phyloP scores from a whole-genome alignment of 129 eudicot species.

The Centaurea solstitialis region DNA sequence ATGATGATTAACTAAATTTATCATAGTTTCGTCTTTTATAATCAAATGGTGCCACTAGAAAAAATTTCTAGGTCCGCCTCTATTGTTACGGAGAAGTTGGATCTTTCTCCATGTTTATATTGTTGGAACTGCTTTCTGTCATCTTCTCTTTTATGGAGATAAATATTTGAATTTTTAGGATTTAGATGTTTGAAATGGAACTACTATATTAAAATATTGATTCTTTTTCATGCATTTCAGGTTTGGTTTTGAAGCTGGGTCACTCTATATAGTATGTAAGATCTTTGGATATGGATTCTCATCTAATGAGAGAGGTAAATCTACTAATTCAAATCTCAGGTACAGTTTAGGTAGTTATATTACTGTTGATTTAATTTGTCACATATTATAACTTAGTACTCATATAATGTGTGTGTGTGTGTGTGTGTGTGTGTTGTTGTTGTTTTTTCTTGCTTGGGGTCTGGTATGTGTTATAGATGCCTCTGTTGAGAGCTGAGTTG shows the following conservation, averaged over 20 bases:
- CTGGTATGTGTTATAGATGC: neutral
- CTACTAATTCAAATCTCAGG: neutral
- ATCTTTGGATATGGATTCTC: conserved; percentile 9
- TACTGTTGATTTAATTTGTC: conserved; percentile 1
- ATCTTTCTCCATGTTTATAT: conserved; percentile 1
- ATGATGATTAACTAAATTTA: neutral
- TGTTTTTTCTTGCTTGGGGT: neutral
- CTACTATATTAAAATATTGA: neutral
- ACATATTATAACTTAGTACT: neutral
- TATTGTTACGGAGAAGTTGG: neutral
- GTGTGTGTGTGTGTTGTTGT: neutral
- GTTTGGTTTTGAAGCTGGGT: conserved; percentile 13
- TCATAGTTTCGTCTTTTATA: too few species aligned
- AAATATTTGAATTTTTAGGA: neutral
- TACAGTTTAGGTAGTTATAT: neutral
- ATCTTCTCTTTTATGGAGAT: too few species aligned
- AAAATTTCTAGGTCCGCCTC: neutral
- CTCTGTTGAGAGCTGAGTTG: neutral
- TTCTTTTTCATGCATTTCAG: conserved; percentile 20
- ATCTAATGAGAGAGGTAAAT: conserved; percentile 17
- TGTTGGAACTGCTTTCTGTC: neutral
- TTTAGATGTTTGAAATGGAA: neutral
- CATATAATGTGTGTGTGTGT: too few species aligned
- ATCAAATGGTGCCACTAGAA: neutral
- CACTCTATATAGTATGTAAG: conserved; percentile 3